Percentiles rank a stretch among this genome's conserved stretches.
Evolutionary conservation across 2,329 filamentous ascomycete species (phyloP).

Genomic region (Spiromastix sp.): DNA sequence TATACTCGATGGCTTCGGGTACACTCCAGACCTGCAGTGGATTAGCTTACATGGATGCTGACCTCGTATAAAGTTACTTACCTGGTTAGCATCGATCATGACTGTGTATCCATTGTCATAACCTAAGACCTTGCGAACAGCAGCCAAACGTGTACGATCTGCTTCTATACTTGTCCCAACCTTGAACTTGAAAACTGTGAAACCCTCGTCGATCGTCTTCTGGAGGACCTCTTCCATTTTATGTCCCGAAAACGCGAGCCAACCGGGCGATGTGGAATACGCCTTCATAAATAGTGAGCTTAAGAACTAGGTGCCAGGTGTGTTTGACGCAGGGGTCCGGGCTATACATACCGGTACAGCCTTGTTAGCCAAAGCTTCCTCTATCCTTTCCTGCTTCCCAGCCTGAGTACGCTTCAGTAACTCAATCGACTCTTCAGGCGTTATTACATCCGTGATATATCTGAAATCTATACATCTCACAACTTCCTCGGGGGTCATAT

Average conservation of each 20-base stretch:
- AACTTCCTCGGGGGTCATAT: not conserved
- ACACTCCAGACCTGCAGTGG: constrained; percentile 11
- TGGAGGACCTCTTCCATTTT: constrained; percentile 6
- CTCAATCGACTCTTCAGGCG: not conserved
- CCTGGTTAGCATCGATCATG: constrained; percentile 16
- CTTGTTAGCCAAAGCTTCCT: constrained; percentile 5
- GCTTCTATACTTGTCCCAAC: constrained; percentile 12
- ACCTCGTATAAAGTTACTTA: constrained; percentile 1
- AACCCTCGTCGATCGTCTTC: constrained; percentile 4
- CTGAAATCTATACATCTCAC: not conserved
- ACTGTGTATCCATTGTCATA: constrained; percentile 7
- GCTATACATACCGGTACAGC: constrained; percentile 6
- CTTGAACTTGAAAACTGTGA: constrained; percentile 14
- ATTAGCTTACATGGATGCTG: not conserved
- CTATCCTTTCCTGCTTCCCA: constrained; percentile 3
- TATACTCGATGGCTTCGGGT: constrained; percentile 14
- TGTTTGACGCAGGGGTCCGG: not conserved
- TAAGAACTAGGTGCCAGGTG: too few species aligned
- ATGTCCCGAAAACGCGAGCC: constrained; percentile 7
- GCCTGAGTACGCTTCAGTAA: constrained; percentile 2
- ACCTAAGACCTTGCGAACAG: constrained; percentile 11
- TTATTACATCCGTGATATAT: not conserved
- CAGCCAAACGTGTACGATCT: constrained; percentile 8
- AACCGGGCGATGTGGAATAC: constrained; percentile 5
- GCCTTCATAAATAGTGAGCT: too few species aligned